phyloP scores from a whole-genome alignment of 352 stramenopile genomes.

The Pythium rishiriense region DNA sequence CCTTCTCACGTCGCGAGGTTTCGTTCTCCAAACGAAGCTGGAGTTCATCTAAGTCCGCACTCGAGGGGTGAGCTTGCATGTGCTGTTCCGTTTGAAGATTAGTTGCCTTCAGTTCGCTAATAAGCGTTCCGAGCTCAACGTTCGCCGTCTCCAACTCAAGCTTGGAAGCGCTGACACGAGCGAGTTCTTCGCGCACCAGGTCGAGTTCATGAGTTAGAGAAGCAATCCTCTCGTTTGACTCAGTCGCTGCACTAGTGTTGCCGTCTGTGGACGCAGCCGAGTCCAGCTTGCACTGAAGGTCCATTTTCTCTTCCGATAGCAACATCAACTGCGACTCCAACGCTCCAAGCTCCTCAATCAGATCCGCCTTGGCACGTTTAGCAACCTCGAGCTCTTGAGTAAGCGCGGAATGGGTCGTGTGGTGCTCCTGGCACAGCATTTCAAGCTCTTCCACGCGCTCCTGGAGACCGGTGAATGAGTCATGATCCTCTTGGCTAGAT shows the following conservation, averaged over 20 bases:
- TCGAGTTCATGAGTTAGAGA: constrained; percentile 2
- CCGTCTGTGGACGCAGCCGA: background rate
- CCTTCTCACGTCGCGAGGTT: constrained; percentile 34
- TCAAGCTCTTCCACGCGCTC: constrained; percentile 9
- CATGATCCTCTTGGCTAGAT: background rate
- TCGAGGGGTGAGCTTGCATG: background rate
- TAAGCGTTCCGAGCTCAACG: background rate
- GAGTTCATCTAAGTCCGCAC: constrained; percentile 12
- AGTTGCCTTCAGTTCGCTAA: constrained; percentile 1
- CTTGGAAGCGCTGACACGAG: background rate
- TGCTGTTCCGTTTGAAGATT: constrained; percentile 9
- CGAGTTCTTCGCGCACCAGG: background rate
- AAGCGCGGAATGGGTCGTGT: background rate
- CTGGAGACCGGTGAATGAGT: background rate
- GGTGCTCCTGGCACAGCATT: constrained; percentile 6
- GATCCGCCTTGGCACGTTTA: constrained; percentile 3
- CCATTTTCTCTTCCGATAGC: constrained; percentile 21
- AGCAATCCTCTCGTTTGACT: constrained; percentile 1
- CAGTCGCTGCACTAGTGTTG: background rate
- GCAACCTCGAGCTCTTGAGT: constrained; percentile 1
- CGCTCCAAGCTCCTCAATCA: constrained; percentile 31
- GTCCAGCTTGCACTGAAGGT: constrained; percentile 19
- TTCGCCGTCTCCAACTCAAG: background rate
- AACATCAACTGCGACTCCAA: constrained; percentile 31
- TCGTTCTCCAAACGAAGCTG: constrained; percentile 46